These are phyloP conservation scores for Aspergillus nanangensis DNA, from an alignment of 495 filamentous ascomycete species.

Conservation along the genomic window DNA sequence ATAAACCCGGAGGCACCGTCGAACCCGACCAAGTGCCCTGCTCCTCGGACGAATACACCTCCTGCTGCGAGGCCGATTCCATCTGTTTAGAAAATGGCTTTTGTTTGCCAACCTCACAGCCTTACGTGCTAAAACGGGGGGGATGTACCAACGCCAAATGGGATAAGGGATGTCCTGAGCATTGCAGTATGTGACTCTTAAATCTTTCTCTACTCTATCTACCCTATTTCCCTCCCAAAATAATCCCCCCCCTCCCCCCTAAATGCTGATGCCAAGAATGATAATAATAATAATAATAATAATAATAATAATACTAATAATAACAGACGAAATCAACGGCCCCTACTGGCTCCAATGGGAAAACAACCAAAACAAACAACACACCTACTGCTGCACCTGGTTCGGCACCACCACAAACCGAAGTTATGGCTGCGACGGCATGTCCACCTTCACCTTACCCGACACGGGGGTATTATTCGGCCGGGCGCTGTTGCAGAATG, in stretches of 20 bases:
- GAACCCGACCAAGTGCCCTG: slow-evolving; percentile 3
- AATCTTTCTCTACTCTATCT: background rate
- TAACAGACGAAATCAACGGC: background rate
- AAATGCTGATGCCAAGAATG: no score
- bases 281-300: no score
- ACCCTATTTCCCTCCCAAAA: no score
- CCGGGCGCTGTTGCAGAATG: background rate
- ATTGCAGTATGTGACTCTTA: background rate
- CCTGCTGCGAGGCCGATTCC: background rate
- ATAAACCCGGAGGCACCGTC: background rate
- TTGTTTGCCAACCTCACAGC: background rate
- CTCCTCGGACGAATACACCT: background rate
- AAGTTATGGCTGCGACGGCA: background rate
- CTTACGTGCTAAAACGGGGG: background rate
- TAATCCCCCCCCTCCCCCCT: no score
- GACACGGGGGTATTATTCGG: background rate
- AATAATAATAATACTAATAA: background rate
- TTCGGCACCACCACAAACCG: background rate
- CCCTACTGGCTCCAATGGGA: background rate
- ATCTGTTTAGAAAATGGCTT: slow-evolving; percentile 1
- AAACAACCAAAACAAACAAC: background rate
- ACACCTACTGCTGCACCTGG: slow-evolving; percentile 2
- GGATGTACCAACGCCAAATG: background rate
- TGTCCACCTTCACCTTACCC: background rate
- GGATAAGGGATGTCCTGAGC: background rate